These are phyloP conservation scores for Tremella mesenterica DNA, from an alignment of 768 basidiomycete species.

Conservation along the genomic window DNA sequence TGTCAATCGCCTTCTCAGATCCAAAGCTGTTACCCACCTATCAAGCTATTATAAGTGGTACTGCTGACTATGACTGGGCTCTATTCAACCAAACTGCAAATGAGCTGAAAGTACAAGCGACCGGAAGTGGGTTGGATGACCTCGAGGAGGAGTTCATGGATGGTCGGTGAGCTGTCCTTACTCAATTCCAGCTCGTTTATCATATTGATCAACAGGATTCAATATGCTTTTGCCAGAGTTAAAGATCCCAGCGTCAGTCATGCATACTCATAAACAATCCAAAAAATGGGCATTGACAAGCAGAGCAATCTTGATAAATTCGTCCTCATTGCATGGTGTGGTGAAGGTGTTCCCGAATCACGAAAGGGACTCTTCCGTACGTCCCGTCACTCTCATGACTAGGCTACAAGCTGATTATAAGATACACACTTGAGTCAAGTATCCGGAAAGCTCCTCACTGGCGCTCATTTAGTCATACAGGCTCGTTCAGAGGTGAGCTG, in stretches of 20 bases:
- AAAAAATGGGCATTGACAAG: not conserved
- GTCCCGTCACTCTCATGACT: conserved; percentile 6
- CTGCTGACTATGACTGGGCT: conserved; percentile 35
- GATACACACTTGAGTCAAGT: conserved; percentile 75
- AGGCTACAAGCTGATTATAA: conserved; percentile 13
- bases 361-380: conserved; percentile 81
- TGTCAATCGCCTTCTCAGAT: conserved; percentile 37
- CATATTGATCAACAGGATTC: conserved; percentile 55
- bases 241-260: conserved; percentile 68
- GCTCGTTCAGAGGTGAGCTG: conserved; percentile 29
- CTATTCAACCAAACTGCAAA: conserved; percentile 61
- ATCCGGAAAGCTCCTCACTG: conserved; percentile 61
- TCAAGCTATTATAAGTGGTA: conserved; percentile 26
- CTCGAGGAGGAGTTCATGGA: conserved; percentile 91
- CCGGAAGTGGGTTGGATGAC: conserved; percentile 78
- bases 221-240: conserved; percentile 83
- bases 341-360: conserved; percentile 85
- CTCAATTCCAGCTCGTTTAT: not conserved
- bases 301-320: conserved; percentile 80
- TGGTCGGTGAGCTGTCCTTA: conserved; percentile 57
- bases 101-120: conserved; percentile 76
- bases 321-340: conserved; percentile 95
- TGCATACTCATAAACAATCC: not conserved
- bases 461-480: conserved; percentile 49
- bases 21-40: conserved; percentile 32